Percentiles rank a stretch among this genome's conserved stretches.
These are phyloP conservation scores for Iodosphaeria phyllophila DNA, from an alignment of 2,329 filamentous ascomycete species.

Conservation along the genomic window DNA sequence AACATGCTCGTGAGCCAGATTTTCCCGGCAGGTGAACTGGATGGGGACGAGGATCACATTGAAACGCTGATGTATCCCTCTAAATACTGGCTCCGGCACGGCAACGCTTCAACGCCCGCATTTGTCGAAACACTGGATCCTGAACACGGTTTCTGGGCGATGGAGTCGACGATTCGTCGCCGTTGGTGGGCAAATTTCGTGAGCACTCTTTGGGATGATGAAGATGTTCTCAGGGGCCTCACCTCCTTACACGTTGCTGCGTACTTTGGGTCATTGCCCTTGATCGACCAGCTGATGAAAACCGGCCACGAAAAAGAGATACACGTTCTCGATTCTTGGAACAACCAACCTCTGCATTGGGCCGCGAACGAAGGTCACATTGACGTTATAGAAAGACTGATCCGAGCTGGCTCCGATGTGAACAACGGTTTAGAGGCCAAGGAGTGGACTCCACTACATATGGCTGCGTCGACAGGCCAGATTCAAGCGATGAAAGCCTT, in stretches of 20 bases:
- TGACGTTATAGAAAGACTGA: constrained; percentile 19
- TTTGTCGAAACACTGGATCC: constrained; percentile 20
- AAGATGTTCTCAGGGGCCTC: constrained; percentile 7
- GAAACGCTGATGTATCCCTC: constrained; percentile 16
- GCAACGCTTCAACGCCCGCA: constrained; percentile 20
- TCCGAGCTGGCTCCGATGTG: constrained; percentile 17
- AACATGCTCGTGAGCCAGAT: constrained; percentile 7
- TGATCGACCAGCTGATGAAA: constrained; percentile 18
- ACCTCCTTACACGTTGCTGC: constrained; percentile 19
- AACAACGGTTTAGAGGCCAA: constrained; percentile 15
- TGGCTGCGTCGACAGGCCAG: constrained; percentile 19
- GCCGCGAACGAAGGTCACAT: constrained; percentile 19
- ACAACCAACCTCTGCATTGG: constrained; percentile 20
- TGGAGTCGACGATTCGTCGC: constrained; percentile 15
- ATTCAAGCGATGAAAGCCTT: constrained; percentile 21
- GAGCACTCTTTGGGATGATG: constrained; percentile 9
- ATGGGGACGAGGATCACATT: constrained; percentile 6
- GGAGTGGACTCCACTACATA: constrained; percentile 17
- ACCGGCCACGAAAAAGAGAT: constrained; percentile 18
- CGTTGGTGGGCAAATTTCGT: constrained; percentile 19
- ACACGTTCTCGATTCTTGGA: too few relatives aligned
- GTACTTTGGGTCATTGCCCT: constrained; percentile 17
- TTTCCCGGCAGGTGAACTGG: too few relatives aligned
- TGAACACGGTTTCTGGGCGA: constrained; percentile 19
- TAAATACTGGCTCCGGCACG: constrained; percentile 22